A percentile compares a stretch with the other conserved stretches of the same genome.
These are phyloP conservation scores for Pleurotus giganteus DNA, from an alignment of 768 basidiomycete species.

Conservation along the genomic window DNA sequence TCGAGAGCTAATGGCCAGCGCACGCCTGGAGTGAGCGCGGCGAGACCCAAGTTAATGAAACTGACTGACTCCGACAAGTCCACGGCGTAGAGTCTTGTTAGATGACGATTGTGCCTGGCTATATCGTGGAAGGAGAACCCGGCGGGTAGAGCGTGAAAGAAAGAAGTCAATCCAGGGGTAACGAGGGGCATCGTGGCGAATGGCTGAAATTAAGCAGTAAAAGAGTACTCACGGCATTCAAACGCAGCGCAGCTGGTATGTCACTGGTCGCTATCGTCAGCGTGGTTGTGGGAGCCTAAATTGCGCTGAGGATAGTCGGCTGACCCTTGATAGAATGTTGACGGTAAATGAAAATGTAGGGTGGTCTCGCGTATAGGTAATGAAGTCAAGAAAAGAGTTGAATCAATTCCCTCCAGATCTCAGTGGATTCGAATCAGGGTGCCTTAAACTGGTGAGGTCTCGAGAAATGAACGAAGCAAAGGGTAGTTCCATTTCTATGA, in stretches of 20 bases:
- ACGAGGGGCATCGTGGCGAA: neutral
- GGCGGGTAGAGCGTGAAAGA: neutral
- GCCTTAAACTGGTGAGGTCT: too few species aligned
- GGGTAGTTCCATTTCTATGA: too few species aligned
- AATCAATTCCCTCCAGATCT: too few species aligned
- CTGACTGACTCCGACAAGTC: neutral
- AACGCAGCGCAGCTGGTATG: neutral
- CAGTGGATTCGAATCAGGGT: too few species aligned
- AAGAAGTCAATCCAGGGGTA: conserved; percentile 3
- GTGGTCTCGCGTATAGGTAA: neutral
- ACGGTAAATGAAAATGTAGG: neutral
- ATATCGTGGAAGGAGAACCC: neutral
- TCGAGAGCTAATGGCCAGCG: neutral
- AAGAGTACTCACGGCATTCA: neutral
- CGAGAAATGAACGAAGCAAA: too few species aligned
- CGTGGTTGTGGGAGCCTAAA: conserved; percentile 4
- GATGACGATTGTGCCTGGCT: neutral
- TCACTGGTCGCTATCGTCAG: neutral
- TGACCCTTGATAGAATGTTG: neutral
- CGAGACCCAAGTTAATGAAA: neutral
- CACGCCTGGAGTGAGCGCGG: neutral
- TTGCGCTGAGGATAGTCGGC: neutral
- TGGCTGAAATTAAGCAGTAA: neutral
- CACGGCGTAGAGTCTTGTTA: neutral
- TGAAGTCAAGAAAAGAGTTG: too few species aligned